A percentile compares a stretch with the other conserved stretches of the same genome.
Evolutionary conservation across 345 rosid genomes (phyloP).

Genomic region (Erucastrum elatum): DNA sequence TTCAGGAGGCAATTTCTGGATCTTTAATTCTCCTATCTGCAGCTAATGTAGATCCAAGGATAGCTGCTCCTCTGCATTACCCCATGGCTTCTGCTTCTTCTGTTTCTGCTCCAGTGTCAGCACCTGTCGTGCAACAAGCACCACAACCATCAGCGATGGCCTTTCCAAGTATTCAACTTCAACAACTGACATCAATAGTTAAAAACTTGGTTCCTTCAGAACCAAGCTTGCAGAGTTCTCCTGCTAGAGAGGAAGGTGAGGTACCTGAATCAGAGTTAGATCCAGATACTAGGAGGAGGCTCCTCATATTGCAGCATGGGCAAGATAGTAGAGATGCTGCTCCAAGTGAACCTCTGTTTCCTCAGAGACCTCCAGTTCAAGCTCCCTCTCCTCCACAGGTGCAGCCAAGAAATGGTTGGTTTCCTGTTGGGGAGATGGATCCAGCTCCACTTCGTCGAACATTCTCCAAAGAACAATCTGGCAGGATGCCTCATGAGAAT

Average conservation of each 20-base stretch:
- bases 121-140: slow-evolving; percentile 37
- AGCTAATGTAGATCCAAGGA: slow-evolving; percentile 64
- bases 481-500: slow-evolving; percentile 72
- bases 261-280: slow-evolving; percentile 98
- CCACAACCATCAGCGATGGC: slow-evolving; percentile 53
- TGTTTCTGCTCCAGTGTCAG: slow-evolving; percentile 51
- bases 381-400: slow-evolving; percentile 70
- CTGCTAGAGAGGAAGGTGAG: slow-evolving; percentile 99
- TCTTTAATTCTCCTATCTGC: slow-evolving; percentile 54
- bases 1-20: slow-evolving; percentile 78
- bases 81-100: slow-evolving; percentile 58
- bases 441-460: slow-evolving; percentile 61
- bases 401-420: too few species aligned
- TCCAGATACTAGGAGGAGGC: slow-evolving; percentile 97
- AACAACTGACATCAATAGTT: slow-evolving; percentile 50
- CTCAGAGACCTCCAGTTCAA: slow-evolving; percentile 62
- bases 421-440: slow-evolving; percentile 78
- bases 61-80: slow-evolving; percentile 55
- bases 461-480: slow-evolving; percentile 65
- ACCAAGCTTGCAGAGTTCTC: slow-evolving; percentile 82
- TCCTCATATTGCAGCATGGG: slow-evolving; percentile 97
- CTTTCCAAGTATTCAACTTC: slow-evolving; percentile 57
- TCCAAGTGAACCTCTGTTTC: slow-evolving; percentile 67
- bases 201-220: slow-evolving; percentile 68
- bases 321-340: slow-evolving; percentile 79